A percentile compares a stretch with the other conserved stretches of the same genome.
These are phyloP conservation scores for Backusella tuberculispora DNA, from an alignment of 192 early-diverging fungal genomes.

Conservation along the genomic window DNA sequence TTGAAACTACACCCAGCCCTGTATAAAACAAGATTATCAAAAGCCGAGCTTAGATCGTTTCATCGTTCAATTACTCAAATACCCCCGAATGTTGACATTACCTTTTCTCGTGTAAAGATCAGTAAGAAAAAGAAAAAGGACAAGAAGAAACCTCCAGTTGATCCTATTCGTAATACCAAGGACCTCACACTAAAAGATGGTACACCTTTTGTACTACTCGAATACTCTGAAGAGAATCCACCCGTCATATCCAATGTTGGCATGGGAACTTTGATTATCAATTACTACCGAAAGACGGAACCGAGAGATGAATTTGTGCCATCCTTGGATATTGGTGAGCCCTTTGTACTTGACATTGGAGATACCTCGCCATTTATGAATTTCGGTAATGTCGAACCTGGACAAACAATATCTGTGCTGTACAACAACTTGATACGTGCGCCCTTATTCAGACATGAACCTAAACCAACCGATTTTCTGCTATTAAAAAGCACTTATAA, in stretches of 20 bases:
- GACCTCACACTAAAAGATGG: conserved; percentile 91
- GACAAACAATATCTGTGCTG: conserved; percentile 84
- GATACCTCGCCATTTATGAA: conserved; percentile 93
- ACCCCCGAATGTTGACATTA: conserved; percentile 58
- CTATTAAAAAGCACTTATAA: conserved; percentile 80
- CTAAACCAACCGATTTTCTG: conserved; percentile 80
- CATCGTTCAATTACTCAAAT: conserved; percentile 84
- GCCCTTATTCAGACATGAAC: conserved; percentile 82
- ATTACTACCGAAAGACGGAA: conserved; percentile 93
- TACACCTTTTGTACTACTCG: conserved; percentile 79
- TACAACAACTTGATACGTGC: conserved; percentile 96
- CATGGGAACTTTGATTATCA: conserved; percentile 93
- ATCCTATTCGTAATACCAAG: conserved; percentile 78
- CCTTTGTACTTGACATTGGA: conserved; percentile 83
- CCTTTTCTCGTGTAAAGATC: conserved; percentile 76
- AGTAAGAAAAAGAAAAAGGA: conserved; percentile 77
- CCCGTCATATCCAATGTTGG: conserved; percentile 90
- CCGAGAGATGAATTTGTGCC: conserved; percentile 81
- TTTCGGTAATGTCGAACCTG: conserved; percentile 94
- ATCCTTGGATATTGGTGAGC: conserved; percentile 80
- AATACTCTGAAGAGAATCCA: conserved; percentile 97
- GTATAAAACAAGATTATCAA: conserved; percentile 83
- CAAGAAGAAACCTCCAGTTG: conserved; percentile 67
- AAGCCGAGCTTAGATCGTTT: conserved; percentile 83
- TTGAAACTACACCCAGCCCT: conserved; percentile 76